Conservation (phyloP, 2,329 filamentous ascomycete species). For the Escovopsis weberi region DNA sequence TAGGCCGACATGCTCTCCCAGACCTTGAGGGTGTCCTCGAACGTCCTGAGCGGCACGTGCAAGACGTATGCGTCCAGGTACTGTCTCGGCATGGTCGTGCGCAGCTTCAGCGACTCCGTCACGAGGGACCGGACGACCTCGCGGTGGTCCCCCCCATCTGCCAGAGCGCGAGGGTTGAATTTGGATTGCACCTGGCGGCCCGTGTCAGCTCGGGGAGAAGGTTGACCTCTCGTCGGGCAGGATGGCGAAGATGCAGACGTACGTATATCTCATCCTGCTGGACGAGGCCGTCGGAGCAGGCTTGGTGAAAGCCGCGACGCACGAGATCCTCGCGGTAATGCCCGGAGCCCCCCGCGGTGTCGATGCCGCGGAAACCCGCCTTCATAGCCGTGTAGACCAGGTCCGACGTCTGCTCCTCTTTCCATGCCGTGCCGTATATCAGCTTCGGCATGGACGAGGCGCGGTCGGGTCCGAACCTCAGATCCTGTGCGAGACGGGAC, state of each 20-base stretch:
- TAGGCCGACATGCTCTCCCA: constrained; percentile 54
- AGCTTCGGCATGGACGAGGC: constrained; percentile 33
- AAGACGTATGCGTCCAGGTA: constrained; percentile 65
- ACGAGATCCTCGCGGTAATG: constrained; percentile 65
- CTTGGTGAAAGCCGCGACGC: constrained; percentile 48
- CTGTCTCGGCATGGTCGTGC: constrained; percentile 21
- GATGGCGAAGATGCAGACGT: constrained; percentile 10
- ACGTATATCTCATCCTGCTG: constrained; percentile 47
- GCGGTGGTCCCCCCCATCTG: too few relatives aligned
- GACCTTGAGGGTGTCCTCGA: constrained; percentile 40
- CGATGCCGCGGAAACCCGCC: constrained; percentile 56
- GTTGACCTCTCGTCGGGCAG: too few relatives aligned
- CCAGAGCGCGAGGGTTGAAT: constrained; percentile 46
- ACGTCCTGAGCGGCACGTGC: constrained; percentile 39
- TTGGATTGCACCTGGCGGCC: constrained; percentile 60
- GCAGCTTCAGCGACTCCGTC: constrained; percentile 50
- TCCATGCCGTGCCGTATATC: constrained; percentile 80
- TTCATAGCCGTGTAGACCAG: constrained; percentile 55
- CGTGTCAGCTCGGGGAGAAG: background rate
- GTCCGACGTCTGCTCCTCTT: constrained; percentile 50
- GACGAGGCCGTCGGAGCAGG: constrained; percentile 44
- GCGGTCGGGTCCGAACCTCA: constrained; percentile 18
- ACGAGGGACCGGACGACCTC: constrained; percentile 23
- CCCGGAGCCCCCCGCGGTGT: constrained; percentile 65
- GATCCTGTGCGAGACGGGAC: constrained; percentile 19